Evolutionary conservation across 441 rosid genomes (phyloP), one percentile per base, ranked within the genome.

Genomic region (Isatis lusitanica): DNA sequence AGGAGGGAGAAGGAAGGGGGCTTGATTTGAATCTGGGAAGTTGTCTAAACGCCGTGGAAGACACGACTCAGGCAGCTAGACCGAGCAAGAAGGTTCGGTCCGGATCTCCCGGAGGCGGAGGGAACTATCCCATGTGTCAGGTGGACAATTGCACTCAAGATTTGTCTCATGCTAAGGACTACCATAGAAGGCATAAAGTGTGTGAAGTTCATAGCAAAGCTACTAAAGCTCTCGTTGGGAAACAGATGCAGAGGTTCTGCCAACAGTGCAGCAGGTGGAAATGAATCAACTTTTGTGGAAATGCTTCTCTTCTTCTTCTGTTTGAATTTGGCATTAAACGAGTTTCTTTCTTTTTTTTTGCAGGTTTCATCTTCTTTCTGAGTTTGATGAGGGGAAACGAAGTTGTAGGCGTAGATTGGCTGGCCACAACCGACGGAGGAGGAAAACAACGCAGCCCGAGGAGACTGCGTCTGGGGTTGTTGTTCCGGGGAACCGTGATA

Each of bases 191-290:
- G 21, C 98, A 93, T 82, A 93, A 89, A 78, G 98, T 93, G 13
- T 93, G 98, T 50, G 90, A 88, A 78, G 64, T 79, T 80, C 98
- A 93, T 69, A 93, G 98, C 82, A 93, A 93, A 80, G 81, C 94
- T 67, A 78, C 90, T 9, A 84, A 88, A 74, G 92, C 95, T 55
- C 84, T 85, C 4, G 94, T 93, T 24, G 90, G 85, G 47, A 88
- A 89, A 69, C 98, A 89, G 85, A 85, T 93, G 97, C 98, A 93
- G 83, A 85, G 98, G 85, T 93, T 93, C 46, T 93, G 98, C 78
- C 98, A 93, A 78, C 98, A 93, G 90, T 93, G 98, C 68, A 93
- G 98, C 94, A 90, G 98, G 98, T 93, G 21, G 35, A 28, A 10
- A 42, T 9, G 50, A 59, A 8, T 38, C 10, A 42, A 6, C 18